A percentile compares a stretch with the other conserved stretches of the same genome.
Conservation (phyloP, 2,329 filamentous ascomycete genomes). For the Xylariaceae sp. region DNA sequence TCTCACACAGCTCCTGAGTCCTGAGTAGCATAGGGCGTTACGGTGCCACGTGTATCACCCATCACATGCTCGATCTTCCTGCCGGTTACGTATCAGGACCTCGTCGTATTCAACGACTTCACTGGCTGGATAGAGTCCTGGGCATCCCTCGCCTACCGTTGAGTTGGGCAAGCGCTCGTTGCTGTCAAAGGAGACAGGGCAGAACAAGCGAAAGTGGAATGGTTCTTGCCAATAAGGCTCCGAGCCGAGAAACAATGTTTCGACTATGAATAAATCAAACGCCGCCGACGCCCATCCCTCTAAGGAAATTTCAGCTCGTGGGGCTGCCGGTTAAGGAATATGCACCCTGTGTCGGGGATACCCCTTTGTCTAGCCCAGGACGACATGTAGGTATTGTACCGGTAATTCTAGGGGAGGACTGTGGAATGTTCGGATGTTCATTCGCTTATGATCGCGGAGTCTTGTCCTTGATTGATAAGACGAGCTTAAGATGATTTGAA, state of each 20-base stretch:
- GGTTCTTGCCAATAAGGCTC: neutral
- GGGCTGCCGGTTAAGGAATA: neutral
- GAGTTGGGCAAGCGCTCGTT: slow-evolving; percentile 13
- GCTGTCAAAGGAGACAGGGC: neutral
- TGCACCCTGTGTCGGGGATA: neutral
- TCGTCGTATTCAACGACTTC: slow-evolving; percentile 9
- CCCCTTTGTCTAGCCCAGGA: too few species aligned
- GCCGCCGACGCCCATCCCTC: neutral
- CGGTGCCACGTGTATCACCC: slow-evolving; percentile 13
- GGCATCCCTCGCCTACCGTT: slow-evolving; percentile 10
- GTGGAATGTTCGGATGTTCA: too few species aligned
- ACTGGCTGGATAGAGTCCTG: slow-evolving; percentile 9
- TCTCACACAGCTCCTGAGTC: neutral
- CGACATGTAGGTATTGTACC: too few species aligned
- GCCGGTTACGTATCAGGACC: slow-evolving; percentile 9
- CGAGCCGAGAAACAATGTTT: neutral
- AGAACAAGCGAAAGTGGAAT: neutral
- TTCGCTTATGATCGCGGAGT: neutral
- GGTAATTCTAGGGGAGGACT: too few species aligned
- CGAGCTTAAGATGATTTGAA: too few species aligned
- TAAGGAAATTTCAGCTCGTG: neutral
- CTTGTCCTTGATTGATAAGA: too few species aligned
- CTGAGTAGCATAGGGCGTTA: neutral
- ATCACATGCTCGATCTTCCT: neutral
- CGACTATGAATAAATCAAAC: neutral